Evolutionary conservation across 768 basidiomycete genomes (phyloP).

Genomic region (Leccinum subgranulosum): DNA sequence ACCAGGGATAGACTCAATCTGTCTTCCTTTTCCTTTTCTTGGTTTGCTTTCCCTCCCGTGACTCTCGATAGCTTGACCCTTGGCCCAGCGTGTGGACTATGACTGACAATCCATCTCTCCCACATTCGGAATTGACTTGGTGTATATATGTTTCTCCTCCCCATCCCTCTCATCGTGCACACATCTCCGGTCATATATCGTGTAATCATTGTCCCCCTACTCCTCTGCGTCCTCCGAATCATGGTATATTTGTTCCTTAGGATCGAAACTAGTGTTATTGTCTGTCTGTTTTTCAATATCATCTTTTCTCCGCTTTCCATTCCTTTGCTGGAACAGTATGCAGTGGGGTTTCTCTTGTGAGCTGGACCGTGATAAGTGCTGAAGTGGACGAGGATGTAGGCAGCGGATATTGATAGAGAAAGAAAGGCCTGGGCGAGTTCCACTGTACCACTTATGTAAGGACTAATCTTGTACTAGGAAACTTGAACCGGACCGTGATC

Average conservation of each 20-base stretch:
- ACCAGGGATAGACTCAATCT: not conserved
- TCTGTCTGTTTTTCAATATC: not conserved
- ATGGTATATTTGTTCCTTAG: not conserved
- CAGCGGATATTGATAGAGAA: no score
- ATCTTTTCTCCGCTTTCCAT: not conserved
- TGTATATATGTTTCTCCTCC: no score
- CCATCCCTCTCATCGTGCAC: not conserved
- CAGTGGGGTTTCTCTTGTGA: not conserved
- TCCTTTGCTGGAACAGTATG: not conserved
- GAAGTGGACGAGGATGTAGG: not conserved
- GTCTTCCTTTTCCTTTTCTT: not conserved
- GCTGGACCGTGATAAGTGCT: no score
- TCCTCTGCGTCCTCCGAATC: not conserved
- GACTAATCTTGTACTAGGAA: no score
- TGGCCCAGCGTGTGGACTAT: not conserved
- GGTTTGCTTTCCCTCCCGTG: not conserved
- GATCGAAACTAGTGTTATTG: not conserved
- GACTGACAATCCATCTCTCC: not conserved
- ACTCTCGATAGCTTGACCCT: not conserved
- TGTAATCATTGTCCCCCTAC: not conserved
- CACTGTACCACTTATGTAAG: no score
- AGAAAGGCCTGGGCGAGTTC: no score
- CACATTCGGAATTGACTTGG: not conserved
- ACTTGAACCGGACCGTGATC: no score
- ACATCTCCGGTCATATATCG: not conserved